phyloP scores from a whole-genome alignment of 225 moss, liverwort and hornwort genomes.

The Physcomitrium patens region DNA sequence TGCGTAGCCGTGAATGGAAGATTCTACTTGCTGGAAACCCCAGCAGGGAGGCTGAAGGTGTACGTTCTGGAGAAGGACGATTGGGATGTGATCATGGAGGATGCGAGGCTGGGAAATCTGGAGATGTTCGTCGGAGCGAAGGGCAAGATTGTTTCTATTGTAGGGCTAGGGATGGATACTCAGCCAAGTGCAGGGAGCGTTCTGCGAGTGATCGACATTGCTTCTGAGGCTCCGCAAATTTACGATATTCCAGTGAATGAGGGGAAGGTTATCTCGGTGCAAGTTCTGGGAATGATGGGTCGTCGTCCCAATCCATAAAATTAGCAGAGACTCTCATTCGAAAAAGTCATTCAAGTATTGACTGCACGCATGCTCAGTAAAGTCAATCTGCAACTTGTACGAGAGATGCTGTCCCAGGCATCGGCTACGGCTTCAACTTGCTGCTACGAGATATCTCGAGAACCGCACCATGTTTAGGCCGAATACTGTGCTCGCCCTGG shows the following conservation, averaged over 20 bases:
- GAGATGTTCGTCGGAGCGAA: conserved; percentile 39
- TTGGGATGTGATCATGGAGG: conserved; percentile 58
- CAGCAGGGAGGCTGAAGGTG: conserved; percentile 60
- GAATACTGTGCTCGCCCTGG: too few species aligned
- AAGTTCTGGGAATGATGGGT: conserved; percentile 51
- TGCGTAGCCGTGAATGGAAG: conserved; percentile 58
- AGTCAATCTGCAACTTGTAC: not conserved
- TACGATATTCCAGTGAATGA: conserved; percentile 51
- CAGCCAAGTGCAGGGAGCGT: conserved; percentile 13
- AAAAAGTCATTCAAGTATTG: not conserved
- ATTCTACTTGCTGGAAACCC: conserved; percentile 60
- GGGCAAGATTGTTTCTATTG: conserved; percentile 55
- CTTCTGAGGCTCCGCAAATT: conserved; percentile 30
- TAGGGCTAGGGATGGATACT: not conserved
- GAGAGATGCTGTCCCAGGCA: conserved; percentile 6
- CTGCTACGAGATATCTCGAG: too few species aligned
- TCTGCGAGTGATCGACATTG: conserved; percentile 48
- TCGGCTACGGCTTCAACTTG: too few species aligned
- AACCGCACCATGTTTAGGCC: too few species aligned
- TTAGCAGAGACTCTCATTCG: not conserved
- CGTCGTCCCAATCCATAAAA: conserved; percentile 19
- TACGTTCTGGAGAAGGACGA: conserved; percentile 46
- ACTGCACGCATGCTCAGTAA: not conserved
- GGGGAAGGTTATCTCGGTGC: conserved; percentile 44
- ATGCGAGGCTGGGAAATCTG: conserved; percentile 40